phyloP scores from a whole-genome alignment of 768 basidiomycete species.

The Calocybe cyanea region DNA sequence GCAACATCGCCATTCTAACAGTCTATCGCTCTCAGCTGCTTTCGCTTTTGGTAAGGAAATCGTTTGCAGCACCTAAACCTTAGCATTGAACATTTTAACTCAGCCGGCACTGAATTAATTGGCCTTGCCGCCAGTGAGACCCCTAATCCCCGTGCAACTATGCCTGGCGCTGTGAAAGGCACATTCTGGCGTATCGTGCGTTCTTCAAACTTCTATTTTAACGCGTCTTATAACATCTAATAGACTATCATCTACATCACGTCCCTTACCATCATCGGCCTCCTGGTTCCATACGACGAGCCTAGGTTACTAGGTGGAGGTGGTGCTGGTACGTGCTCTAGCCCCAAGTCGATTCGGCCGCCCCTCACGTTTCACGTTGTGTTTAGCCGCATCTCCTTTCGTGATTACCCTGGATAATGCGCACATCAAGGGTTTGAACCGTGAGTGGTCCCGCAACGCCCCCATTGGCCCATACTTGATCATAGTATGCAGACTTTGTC shows the following conservation, averaged over 20 bases:
- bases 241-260: constrained; percentile 43
- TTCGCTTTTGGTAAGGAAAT: constrained; percentile 33
- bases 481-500: constrained; percentile 26
- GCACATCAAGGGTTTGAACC: constrained; percentile 37
- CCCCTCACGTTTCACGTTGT: neutral
- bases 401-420: constrained; percentile 40
- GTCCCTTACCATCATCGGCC: constrained; percentile 40
- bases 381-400: constrained; percentile 38
- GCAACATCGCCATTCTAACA: too few relatives aligned
- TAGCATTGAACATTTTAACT: neutral
- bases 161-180: constrained; percentile 43
- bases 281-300: constrained; percentile 34
- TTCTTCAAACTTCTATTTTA: neutral
- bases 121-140: constrained; percentile 45
- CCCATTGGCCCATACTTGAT: neutral
- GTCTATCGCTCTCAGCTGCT: constrained; percentile 20
- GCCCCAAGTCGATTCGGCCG: neutral
- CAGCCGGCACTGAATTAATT: constrained; percentile 44
- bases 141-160: constrained; percentile 39
- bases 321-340: constrained; percentile 25
- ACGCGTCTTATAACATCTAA: neutral
- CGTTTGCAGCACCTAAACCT: neutral
- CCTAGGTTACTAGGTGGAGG: constrained; percentile 31
- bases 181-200: constrained; percentile 46
- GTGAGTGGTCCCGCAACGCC: constrained; percentile 19